These are phyloP conservation scores for Eurotiales sp. DNA, from an alignment of 2,329 filamentous ascomycete species.

Conservation along the genomic window DNA sequence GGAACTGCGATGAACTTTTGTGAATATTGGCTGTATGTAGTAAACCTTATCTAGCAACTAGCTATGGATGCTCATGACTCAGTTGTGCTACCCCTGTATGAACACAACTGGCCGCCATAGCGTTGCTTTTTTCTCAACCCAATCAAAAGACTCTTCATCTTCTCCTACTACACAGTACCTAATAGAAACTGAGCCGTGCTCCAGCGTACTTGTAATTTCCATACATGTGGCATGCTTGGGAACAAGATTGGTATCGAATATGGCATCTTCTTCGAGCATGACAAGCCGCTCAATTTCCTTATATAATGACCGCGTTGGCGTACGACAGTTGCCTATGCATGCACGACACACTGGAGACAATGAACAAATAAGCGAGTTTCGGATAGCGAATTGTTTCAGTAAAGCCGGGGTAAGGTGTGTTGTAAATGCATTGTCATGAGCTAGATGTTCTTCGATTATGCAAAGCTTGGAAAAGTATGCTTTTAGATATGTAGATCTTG, in stretches of 20 bases:
- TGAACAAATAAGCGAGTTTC: background rate
- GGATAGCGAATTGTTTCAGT: background rate
- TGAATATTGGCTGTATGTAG: too few relatives aligned
- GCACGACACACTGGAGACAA: background rate
- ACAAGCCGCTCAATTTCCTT: background rate
- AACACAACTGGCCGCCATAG: slow-evolving; percentile 11
- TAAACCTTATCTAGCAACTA: too few relatives aligned
- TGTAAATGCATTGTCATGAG: background rate
- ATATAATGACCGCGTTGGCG: background rate
- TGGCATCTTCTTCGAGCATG: slow-evolving; percentile 1
- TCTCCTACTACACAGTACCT: slow-evolving; percentile 8
- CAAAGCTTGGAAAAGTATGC: slow-evolving; percentile 8
- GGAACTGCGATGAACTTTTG: too few relatives aligned
- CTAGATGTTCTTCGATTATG: slow-evolving; percentile 1
- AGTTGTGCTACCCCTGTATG: background rate
- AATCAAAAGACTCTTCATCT: slow-evolving; percentile 4
- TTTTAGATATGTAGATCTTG: background rate
- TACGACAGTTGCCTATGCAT: background rate
- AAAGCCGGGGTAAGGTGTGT: slow-evolving; percentile 5
- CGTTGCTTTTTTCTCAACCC: slow-evolving; percentile 6
- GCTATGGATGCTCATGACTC: background rate
- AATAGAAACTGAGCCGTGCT: slow-evolving; percentile 8
- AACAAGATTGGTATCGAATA: background rate
- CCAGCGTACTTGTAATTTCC: slow-evolving; percentile 4
- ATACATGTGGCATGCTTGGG: slow-evolving; percentile 6